phyloP scores from a whole-genome alignment of 768 basidiomycete species.

The Russula emetica region DNA sequence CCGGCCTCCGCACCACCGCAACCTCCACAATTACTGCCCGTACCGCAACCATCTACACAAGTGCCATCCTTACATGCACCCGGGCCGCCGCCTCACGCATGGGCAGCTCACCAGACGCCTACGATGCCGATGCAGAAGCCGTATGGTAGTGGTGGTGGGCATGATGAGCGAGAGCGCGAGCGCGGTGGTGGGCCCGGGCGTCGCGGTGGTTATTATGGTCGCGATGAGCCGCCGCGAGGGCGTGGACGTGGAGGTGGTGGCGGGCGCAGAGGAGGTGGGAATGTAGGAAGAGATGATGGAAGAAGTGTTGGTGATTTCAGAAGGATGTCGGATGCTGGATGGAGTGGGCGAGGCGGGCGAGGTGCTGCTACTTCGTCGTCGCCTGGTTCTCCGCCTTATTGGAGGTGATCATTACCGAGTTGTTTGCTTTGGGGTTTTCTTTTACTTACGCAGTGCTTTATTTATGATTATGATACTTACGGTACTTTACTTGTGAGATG shows the following conservation, averaged over 20 bases:
- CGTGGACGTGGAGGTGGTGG: conserved; percentile 9
- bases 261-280: conserved; percentile 2
- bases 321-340: conserved; percentile 18
- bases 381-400: conserved; percentile 11
- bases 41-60: neutral
- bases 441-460: neutral
- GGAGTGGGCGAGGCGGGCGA: conserved; percentile 6
- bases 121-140: neutral
- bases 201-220: conserved; percentile 12
- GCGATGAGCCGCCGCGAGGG: conserved; percentile 8
- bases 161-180: conserved; percentile 17
- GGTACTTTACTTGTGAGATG: neutral
- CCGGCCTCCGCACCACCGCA: neutral
- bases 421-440: neutral
- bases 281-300: conserved; percentile 5
- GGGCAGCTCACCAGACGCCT: neutral
- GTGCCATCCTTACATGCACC: neutral
- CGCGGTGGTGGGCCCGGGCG: conserved; percentile 14
- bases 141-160: conserved; percentile 5
- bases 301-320: conserved; percentile 1
- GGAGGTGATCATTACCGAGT: conserved; percentile 6
- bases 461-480: conserved; percentile 7
- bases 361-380: neutral
- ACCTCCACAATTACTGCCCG: neutral
- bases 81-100: neutral